Conservation (phyloP, 768 basidiomycete species). For the Rhodotorula diobovata region DNA sequence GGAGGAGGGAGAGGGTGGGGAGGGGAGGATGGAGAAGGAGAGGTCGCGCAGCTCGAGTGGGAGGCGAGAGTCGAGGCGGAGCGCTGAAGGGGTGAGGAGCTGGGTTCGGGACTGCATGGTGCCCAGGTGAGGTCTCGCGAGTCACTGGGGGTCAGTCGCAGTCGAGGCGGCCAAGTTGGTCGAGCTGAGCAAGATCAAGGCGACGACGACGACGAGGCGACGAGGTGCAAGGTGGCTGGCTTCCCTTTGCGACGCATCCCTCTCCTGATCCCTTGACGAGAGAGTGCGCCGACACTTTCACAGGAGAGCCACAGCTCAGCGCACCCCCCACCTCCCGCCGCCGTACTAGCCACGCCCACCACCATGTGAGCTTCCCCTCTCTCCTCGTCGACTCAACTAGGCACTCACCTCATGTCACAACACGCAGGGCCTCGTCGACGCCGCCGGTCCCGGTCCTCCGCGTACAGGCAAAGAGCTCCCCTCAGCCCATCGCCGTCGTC, state of each 20-base stretch:
- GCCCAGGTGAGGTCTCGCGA: constrained; percentile 10
- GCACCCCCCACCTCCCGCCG: too few species aligned
- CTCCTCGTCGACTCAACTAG: too few species aligned
- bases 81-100: constrained; percentile 46
- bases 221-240: too few species aligned
- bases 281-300: not conserved
- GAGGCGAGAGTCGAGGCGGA: constrained; percentile 86
- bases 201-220: too few species aligned
- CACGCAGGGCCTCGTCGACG: not conserved
- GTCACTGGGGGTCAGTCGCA: too few species aligned
- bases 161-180: too few species aligned
- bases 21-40: constrained; percentile 61
- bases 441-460: not conserved
- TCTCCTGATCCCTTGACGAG: too few species aligned
- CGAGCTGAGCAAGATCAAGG: too few species aligned
- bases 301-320: too few species aligned
- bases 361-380: not conserved
- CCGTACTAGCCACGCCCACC: too few species aligned
- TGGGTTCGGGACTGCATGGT: constrained; percentile 38
- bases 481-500: constrained; percentile 17
- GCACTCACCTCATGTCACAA: too few species aligned
- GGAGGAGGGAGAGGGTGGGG: constrained; percentile 3
- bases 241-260: too few species aligned
- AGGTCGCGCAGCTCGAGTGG: constrained; percentile 85
- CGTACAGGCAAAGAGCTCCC: constrained; percentile 21